Conservation (phyloP, 805 yeast species). For the Kazachstania psychrophila region DNA sequence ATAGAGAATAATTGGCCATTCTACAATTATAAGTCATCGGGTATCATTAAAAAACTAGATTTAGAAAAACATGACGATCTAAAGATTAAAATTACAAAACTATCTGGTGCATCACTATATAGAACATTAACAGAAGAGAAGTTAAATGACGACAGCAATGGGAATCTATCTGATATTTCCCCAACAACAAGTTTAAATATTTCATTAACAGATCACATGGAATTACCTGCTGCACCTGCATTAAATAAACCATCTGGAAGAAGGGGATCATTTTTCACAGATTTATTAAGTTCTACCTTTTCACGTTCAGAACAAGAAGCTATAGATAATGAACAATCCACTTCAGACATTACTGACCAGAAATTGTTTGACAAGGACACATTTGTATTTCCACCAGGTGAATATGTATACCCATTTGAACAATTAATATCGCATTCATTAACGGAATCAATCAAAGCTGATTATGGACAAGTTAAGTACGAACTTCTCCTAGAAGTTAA, state of each 20-base stretch:
- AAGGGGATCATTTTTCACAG: conserved; percentile 1
- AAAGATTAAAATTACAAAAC: conserved; percentile 1
- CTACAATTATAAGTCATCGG: conserved; percentile 29
- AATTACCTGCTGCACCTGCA: too few species aligned
- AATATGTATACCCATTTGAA: conserved; percentile 84
- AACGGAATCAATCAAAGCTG: conserved; percentile 69
- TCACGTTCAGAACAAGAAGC: not conserved
- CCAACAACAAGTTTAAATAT: conserved; percentile 1
- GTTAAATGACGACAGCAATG: too few species aligned
- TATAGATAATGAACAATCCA: not conserved
- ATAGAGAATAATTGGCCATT: conserved; percentile 86
- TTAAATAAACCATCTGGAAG: not conserved
- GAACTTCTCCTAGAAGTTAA: conserved; percentile 56
- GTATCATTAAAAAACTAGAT: not conserved
- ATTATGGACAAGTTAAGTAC: conserved; percentile 73
- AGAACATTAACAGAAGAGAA: conserved; percentile 5
- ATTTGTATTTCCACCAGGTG: conserved; percentile 66
- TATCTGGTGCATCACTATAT: conserved; percentile 8
- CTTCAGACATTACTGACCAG: too few species aligned
- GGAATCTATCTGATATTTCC: conserved; percentile 1
- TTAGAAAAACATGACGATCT: not conserved
- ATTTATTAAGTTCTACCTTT: not conserved
- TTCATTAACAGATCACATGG: not conserved
- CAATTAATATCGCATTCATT: conserved; percentile 70
- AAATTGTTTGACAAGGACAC: conserved; percentile 10